Base-by-base conservation (phyloP, 805 yeast genomes). In the Crinitomyces ghanaensis region DNA sequence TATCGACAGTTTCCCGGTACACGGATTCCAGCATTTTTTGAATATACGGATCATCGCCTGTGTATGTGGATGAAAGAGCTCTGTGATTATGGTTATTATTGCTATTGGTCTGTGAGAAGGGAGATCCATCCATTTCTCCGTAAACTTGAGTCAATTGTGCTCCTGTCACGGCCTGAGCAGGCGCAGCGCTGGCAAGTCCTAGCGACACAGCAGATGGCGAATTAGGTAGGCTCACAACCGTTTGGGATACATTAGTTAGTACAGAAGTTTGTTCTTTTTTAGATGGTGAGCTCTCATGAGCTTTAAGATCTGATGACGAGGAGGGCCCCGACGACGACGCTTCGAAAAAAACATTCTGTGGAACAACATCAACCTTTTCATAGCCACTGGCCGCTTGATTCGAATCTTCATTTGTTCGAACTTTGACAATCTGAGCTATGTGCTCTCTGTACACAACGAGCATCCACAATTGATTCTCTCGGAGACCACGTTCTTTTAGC, bases 381-480 rank as follows among this genome's bases (percentile, higher is more conserved):
- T n/a, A n/a, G n/a, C n/a, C n/a, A n/a, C n/a, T n/a, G n/a, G n/a
- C n/a, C n/a, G n/a, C 15, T 7, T 25, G 6, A 6, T 6, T 7
- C 27, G 15, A 25, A 13, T 14, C 17, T 6, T 25, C 17, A n/a
- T n/a, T 6, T 6, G 28, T 13, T 25, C 28, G 14, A 13, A 17
- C 12, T 25, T 17, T 25, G 17, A 49, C 45, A 5, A 48, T 41
- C 7, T 51, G 70, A 38, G 58, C 65, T 6, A 86, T 67, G 44
- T 83, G 80, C 19, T 76, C 76, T 36, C 86, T 64, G 36, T 84
- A 54, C 3, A 71, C 71, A 11, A 76, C 75, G 8, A 88, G 57
- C 52, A 86, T 88, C 96, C 96, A 88, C 17, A 82, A 45, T 28
- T 84, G 93, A 5, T 62, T 63, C 6, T 74, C 83, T 5, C 63